Conservation (phyloP, 257 asterid species). For the Nicotiana knightiana region DNA sequence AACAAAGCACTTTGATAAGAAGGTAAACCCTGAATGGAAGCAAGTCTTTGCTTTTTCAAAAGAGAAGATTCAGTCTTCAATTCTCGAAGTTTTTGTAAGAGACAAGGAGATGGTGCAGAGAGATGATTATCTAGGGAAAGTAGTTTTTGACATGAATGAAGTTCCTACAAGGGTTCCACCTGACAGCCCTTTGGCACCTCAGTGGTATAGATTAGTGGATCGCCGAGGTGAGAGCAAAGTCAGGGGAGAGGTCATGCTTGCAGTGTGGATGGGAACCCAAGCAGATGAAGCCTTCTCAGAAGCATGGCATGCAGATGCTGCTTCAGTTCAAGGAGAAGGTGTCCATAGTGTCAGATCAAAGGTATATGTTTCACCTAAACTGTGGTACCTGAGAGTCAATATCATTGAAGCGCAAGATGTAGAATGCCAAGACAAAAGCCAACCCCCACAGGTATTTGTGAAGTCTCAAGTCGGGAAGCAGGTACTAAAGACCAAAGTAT, state of each 20-base stretch:
- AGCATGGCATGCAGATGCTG: slow-evolving; percentile 66
- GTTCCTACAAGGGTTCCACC: slow-evolving; percentile 76
- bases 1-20: slow-evolving; percentile 59
- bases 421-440: slow-evolving; percentile 43
- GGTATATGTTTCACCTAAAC: slow-evolving; percentile 71
- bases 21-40: slow-evolving; percentile 49
- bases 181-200: slow-evolving; percentile 76
- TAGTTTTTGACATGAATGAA: slow-evolving; percentile 64
- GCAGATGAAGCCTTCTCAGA: slow-evolving; percentile 75
- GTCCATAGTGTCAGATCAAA: slow-evolving; percentile 53
- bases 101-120: slow-evolving; percentile 50
- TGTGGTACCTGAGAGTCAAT: slow-evolving; percentile 63
- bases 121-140: slow-evolving; percentile 56
- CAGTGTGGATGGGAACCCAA: slow-evolving; percentile 79
- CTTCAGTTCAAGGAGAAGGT: slow-evolving; percentile 49
- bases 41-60: slow-evolving; percentile 69
- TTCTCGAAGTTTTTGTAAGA: slow-evolving; percentile 48
- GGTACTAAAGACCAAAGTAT: slow-evolving; percentile 42
- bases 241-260: slow-evolving; percentile 63
- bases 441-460: slow-evolving; percentile 48
- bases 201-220: slow-evolving; percentile 63
- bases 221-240: slow-evolving; percentile 36
- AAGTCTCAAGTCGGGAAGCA: slow-evolving; percentile 75
- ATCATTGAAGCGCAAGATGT: slow-evolving; percentile 71
- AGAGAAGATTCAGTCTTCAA: slow-evolving; percentile 59